phyloP scores from a whole-genome alignment of 768 basidiomycete genomes.

The Lactarius trivialis region DNA sequence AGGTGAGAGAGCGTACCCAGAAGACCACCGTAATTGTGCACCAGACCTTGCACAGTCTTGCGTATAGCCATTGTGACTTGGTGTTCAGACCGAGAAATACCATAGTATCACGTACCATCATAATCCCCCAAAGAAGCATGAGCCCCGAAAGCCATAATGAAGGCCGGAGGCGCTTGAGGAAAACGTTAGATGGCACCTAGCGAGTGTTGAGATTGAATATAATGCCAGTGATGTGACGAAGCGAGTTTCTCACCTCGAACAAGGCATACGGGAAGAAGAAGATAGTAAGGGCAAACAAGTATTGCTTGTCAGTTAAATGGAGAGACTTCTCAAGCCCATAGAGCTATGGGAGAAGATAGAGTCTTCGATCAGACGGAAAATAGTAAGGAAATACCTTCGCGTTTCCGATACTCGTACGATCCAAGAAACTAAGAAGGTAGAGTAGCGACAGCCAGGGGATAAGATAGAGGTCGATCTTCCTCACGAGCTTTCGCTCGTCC shows the following conservation, averaged over 20 bases:
- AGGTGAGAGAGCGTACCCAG: constrained; percentile 38
- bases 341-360: constrained; percentile 36
- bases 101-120: constrained; percentile 47
- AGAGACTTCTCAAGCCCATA: constrained; percentile 56
- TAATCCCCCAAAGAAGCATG: constrained; percentile 70
- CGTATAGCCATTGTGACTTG: neutral
- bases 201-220: neutral
- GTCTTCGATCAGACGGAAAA: neutral
- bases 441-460: constrained; percentile 69
- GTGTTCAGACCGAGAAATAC: neutral
- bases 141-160: constrained; percentile 70
- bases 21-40: constrained; percentile 61
- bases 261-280: constrained; percentile 53
- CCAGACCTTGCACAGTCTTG: constrained; percentile 67
- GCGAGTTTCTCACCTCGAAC: constrained; percentile 47
- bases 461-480: constrained; percentile 63
- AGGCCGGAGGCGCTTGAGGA: constrained; percentile 66
- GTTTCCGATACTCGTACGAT: constrained; percentile 51
- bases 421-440: constrained; percentile 68
- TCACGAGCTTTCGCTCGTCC: constrained; percentile 61
- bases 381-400: constrained; percentile 30
- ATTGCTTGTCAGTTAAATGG: constrained; percentile 57
- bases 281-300: constrained; percentile 56
- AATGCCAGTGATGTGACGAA: constrained; percentile 6
- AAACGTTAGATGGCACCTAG: constrained; percentile 63